A percentile compares a stretch with the other conserved stretches of the same genome.
These are phyloP conservation scores for Oryza glaberrima DNA, from an alignment of 176 grass and related monocot genomes.

Conservation along the genomic window DNA sequence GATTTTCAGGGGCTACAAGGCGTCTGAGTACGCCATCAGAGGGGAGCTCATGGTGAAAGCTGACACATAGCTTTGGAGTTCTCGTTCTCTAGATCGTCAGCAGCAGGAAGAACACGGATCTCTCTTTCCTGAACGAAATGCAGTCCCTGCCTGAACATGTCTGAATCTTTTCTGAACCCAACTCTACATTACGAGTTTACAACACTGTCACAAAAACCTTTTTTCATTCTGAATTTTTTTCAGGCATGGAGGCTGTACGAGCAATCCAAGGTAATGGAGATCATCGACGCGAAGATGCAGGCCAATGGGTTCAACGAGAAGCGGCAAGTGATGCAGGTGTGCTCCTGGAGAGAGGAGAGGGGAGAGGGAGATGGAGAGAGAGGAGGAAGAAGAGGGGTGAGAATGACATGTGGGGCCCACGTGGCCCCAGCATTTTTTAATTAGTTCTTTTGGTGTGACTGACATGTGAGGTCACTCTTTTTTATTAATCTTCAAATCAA, in stretches of 20 bases:
- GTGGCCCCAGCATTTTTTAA: no score
- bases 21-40: slow-evolving; percentile 71
- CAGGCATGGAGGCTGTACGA: slow-evolving; percentile 61
- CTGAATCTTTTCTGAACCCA: slow-evolving; percentile 9
- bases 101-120: slow-evolving; percentile 63
- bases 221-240: not conserved
- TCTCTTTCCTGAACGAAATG: slow-evolving; percentile 51
- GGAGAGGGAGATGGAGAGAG: no score
- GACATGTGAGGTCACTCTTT: no score
- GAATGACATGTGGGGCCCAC: no score
- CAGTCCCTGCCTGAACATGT: slow-evolving; percentile 59
- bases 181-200: no score
- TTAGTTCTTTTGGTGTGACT: no score
- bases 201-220: not conserved
- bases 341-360: not conserved
- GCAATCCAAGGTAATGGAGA: slow-evolving; percentile 51
- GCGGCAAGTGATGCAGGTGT: slow-evolving; percentile 38
- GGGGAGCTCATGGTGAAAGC: slow-evolving; percentile 73
- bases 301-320: slow-evolving; percentile 36
- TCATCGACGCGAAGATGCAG: slow-evolving; percentile 38
- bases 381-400: no score
- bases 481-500: no score
- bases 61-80: slow-evolving; percentile 77
- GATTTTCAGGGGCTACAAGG: slow-evolving; percentile 58
- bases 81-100: slow-evolving; percentile 71